These are phyloP conservation scores for Torrubiella hemipterigena DNA, from an alignment of 2,329 filamentous ascomycete genomes.

Conservation along the genomic window DNA sequence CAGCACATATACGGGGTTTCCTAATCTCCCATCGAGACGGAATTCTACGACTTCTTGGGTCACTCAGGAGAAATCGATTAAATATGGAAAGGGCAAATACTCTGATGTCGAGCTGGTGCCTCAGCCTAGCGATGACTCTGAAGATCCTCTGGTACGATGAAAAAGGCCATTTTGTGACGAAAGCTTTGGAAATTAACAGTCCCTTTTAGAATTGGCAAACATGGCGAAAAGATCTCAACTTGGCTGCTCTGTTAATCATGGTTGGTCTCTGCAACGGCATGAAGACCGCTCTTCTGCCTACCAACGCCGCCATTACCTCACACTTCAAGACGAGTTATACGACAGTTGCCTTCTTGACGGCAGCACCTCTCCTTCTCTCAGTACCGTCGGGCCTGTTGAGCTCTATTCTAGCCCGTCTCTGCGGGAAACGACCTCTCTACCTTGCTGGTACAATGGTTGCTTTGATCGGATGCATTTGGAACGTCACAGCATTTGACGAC, in stretches of 20 bases:
- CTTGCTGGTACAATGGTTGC: constrained; percentile 31
- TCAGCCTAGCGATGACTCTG: constrained; percentile 40
- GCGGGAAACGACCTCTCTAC: constrained; percentile 43
- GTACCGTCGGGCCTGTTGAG: constrained; percentile 30
- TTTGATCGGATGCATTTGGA: constrained; percentile 39
- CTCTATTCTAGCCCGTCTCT: constrained; percentile 29
- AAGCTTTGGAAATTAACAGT: too few relatives aligned
- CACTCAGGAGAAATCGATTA: constrained; percentile 22
- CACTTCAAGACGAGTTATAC: constrained; percentile 33
- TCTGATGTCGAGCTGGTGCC: constrained; percentile 35
- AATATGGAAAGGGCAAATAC: constrained; percentile 33
- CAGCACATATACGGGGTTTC: background rate
- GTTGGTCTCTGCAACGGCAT: constrained; percentile 34
- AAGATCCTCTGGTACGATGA: constrained; percentile 38
- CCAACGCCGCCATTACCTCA: constrained; percentile 30
- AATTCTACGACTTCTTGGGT: constrained; percentile 9
- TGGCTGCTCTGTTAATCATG: constrained; percentile 32
- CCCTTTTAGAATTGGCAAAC: constrained; percentile 38
- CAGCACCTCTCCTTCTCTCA: constrained; percentile 38
- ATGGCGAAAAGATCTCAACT: constrained; percentile 39
- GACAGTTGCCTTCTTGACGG: constrained; percentile 36
- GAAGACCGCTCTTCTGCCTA: constrained; percentile 41
- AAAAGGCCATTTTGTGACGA: too few relatives aligned
- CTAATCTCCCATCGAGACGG: constrained; percentile 2
- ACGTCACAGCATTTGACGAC: constrained; percentile 26